Evolutionary conservation across 1,284 basidiomycete species (phyloP), one percentile per base, ranked within the genome.

Genomic region (Cerioporus squamosus): DNA sequence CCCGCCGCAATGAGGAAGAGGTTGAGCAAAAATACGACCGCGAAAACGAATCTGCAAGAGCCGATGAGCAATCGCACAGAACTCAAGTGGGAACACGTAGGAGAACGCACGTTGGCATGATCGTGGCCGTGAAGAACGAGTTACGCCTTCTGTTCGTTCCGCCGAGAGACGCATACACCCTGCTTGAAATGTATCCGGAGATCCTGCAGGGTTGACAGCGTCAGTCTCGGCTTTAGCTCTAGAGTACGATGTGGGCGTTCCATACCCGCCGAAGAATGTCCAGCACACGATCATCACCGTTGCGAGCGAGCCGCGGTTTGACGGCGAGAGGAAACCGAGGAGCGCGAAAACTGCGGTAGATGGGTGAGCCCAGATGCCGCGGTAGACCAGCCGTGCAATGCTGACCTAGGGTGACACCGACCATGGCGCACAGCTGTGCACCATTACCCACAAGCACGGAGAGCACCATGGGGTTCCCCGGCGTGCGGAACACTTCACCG

Each of bases 211-310:
- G 49, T 15, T 43, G 20, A 31, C 45, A 22, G 36, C 36, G 46
- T 51, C n/a, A 40, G 24, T 14, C 12, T 18, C 17, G 17, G 38
- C 12, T n/a, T 17, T n/a, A 7, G 38, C 12, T n/a, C 23, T n/a
- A 7, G 26, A 18, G 14, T 33, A 5, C 6, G 23, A 7, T 22
- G 15, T 45, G 44, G 44, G 40, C 5, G n/a, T 36, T 1, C 69
- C 83, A 66, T 68, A 86, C 90, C 84, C 79, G 74, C 95, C 94
- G 69, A 98, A 98, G 63, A 98, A 81, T 0, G 95, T 94, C 94
- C 95, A 98, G 70, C 89, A 94, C 22, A 98, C 87, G 78, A 98
- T 90, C 89, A 99, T 95, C 45, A 98, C 93, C 1, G 96, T 98
- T 1, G 94, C 94, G 12, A 99, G 84, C 7, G 94, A 92, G 33